Percentiles rank a stretch among this genome's conserved stretches.
phyloP scores from a whole-genome alignment of 108 stramenopile species.

The Conticribra weissflogii region DNA sequence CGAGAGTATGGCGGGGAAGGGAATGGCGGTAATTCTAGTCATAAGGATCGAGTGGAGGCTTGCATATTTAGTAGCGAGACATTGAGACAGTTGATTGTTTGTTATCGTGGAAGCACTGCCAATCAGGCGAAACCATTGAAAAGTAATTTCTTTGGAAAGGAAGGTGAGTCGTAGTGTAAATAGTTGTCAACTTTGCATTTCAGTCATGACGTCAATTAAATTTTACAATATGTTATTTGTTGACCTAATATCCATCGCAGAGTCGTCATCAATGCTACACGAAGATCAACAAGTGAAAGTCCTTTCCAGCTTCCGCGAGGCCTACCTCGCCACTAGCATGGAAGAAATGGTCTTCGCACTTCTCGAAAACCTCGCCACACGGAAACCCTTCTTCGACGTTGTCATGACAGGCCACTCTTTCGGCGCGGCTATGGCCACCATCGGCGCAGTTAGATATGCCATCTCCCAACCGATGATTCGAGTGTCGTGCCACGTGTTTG shows the following conservation, averaged over 20 bases:
- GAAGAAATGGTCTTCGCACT: slow-evolving; percentile 61
- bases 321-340: slow-evolving; percentile 56
- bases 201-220: background rate
- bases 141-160: slow-evolving; percentile 40
- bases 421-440: slow-evolving; percentile 68
- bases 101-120: slow-evolving; percentile 68
- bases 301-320: slow-evolving; percentile 41
- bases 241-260: background rate
- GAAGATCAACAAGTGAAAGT: slow-evolving; percentile 39
- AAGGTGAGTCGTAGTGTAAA: slow-evolving; percentile 15
- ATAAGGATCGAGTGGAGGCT: slow-evolving; percentile 58
- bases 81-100: slow-evolving; percentile 68
- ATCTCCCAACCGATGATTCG: slow-evolving; percentile 58
- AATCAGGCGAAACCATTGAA: slow-evolving; percentile 61
- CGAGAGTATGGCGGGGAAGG: slow-evolving; percentile 35
- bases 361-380: slow-evolving; percentile 63
- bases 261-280: slow-evolving; percentile 28
- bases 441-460: slow-evolving; percentile 69
- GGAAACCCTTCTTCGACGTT: slow-evolving; percentile 80
- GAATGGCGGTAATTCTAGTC: background rate
- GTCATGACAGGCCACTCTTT: slow-evolving; percentile 79
- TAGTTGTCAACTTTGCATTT: background rate
- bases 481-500: slow-evolving; percentile 61
- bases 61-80: slow-evolving; percentile 67
- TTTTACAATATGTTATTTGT: background rate